phyloP scores from a whole-genome alignment of 495 filamentous ascomycete genomes.

The Neurospora sublineolata region DNA sequence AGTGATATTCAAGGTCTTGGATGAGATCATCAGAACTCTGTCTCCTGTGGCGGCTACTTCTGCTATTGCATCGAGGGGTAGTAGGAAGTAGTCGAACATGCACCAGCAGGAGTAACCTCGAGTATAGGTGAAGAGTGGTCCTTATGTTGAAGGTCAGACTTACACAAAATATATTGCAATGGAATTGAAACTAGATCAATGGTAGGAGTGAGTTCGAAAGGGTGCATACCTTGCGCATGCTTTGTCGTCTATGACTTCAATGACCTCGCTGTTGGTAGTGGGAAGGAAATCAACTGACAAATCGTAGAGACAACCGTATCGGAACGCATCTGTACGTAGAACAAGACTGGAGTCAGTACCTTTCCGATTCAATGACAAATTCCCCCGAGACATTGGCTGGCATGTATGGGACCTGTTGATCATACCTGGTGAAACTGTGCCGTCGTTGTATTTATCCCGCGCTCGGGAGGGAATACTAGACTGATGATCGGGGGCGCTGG shows the following conservation, averaged over 20 bases:
- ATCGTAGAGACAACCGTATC: constrained; percentile 34
- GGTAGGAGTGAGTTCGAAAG: neutral
- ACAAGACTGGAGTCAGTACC: neutral
- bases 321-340: constrained; percentile 11
- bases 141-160: neutral
- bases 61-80: constrained; percentile 1
- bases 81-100: constrained; percentile 18
- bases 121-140: constrained; percentile 27
- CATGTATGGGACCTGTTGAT: neutral
- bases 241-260: constrained; percentile 27
- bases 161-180: neutral
- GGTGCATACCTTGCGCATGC: constrained; percentile 12
- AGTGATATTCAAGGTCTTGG: constrained; percentile 36
- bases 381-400: neutral
- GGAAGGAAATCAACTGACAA: constrained; percentile 27
- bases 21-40: constrained; percentile 37
- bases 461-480: neutral
- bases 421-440: neutral
- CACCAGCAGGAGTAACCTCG: constrained; percentile 28
- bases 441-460: neutral
- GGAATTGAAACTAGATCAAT: neutral
- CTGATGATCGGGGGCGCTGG: constrained; percentile 1
- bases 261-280: constrained; percentile 15
- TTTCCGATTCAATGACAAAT: neutral
- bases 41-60: constrained; percentile 8